These are phyloP conservation scores for Paramecium bursaria DNA, from an alignment of 73 alveolate genomes.

Conservation along the genomic window DNA sequence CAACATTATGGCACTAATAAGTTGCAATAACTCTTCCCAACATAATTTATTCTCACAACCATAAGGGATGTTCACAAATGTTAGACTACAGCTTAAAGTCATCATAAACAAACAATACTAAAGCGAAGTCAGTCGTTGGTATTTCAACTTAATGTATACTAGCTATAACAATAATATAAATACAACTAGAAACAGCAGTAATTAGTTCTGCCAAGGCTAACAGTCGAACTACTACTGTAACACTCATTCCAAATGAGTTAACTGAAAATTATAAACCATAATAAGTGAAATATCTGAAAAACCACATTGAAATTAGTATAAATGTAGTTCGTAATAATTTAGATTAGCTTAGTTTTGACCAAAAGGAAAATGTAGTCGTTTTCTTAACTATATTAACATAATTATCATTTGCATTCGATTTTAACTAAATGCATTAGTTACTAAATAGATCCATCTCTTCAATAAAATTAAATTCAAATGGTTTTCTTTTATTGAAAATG, in stretches of 20 bases:
- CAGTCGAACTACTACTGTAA: background rate
- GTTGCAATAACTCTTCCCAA: conserved; percentile 28
- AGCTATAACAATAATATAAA: background rate
- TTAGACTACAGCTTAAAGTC: conserved; percentile 10
- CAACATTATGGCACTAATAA: conserved; percentile 47
- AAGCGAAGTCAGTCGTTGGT: conserved; percentile 9
- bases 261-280: conserved; percentile 61
- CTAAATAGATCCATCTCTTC: conserved; percentile 66
- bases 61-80: conserved; percentile 20
- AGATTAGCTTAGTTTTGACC: conserved; percentile 28
- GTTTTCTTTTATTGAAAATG: conserved; percentile 56
- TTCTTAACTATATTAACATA: background rate
- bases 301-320: conserved; percentile 57
- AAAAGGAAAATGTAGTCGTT: background rate
- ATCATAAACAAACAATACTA: conserved; percentile 34
- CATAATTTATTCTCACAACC: background rate
- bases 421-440: background rate
- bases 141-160: conserved; percentile 54
- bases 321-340: conserved; percentile 21
- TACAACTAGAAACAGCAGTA: conserved; percentile 47
- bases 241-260: conserved; percentile 51
- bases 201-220: conserved; percentile 4
- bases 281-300: conserved; percentile 67
- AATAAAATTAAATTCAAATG: conserved; percentile 63
- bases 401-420: conserved; percentile 3